These are phyloP conservation scores for Croton setiger DNA, from an alignment of 441 rosid species.

Conservation along the genomic window DNA sequence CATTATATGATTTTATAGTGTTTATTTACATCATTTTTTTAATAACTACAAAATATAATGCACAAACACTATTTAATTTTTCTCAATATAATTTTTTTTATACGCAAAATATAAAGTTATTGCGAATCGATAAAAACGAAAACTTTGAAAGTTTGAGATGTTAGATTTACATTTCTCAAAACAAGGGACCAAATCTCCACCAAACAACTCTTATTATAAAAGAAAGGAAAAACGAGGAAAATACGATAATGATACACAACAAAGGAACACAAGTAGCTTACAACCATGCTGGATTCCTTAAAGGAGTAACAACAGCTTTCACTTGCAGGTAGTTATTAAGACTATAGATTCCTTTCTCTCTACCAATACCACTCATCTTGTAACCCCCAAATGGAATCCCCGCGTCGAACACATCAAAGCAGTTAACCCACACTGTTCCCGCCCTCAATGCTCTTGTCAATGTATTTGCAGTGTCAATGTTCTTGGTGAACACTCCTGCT, in stretches of 20 bases:
- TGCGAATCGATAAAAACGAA: too few relatives aligned
- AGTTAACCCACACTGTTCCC: slow-evolving; percentile 86
- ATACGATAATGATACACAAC: too few relatives aligned
- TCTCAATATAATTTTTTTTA: too few relatives aligned
- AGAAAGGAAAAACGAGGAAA: neutral
- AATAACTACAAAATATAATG: too few relatives aligned
- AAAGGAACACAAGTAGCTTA: slow-evolving; percentile 5
- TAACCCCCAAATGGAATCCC: slow-evolving; percentile 90
- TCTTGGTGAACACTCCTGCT: slow-evolving; percentile 77
- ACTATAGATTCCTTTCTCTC: slow-evolving; percentile 89
- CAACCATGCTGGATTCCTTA: slow-evolving; percentile 79
- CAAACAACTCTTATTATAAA: too few relatives aligned
- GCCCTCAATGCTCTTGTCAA: slow-evolving; percentile 58
- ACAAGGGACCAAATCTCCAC: too few relatives aligned
- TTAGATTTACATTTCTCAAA: too few relatives aligned
- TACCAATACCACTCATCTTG: slow-evolving; percentile 86
- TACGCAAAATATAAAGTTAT: too few relatives aligned
- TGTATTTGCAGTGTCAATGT: slow-evolving; percentile 57
- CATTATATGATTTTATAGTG: too few relatives aligned
- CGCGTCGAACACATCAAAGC: slow-evolving; percentile 83
- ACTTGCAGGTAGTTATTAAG: slow-evolving; percentile 79
- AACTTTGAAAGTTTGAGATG: too few relatives aligned
- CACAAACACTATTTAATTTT: too few relatives aligned
- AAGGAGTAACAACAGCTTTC: slow-evolving; percentile 73
- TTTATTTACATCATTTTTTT: too few relatives aligned